Conservation (phyloP, 2,329 filamentous ascomycete genomes). For the Thermoascus crustaceus region DNA sequence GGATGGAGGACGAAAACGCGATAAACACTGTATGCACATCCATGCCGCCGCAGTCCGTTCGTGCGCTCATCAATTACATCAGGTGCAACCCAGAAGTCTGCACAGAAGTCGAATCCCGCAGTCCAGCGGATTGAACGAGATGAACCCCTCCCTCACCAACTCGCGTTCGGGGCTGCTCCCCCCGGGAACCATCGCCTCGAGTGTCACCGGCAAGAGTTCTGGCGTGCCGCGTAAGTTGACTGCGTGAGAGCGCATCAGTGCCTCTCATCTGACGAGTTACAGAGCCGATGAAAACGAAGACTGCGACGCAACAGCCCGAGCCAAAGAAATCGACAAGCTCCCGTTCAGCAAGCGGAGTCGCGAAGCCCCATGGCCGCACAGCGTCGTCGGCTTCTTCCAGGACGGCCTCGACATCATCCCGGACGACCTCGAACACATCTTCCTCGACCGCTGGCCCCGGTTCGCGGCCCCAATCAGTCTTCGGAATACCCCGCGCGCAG, state of each 20-base stretch:
- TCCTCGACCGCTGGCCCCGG: conserved; percentile 51
- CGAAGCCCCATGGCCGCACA: conserved; percentile 33
- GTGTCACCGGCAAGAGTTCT: conserved; percentile 46
- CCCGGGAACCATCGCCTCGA: conserved; percentile 34
- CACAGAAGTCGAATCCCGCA: conserved; percentile 26
- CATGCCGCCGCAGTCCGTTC: too few species aligned
- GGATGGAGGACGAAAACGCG: conserved; percentile 28
- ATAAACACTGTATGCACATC: conserved; percentile 15
- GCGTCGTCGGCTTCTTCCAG: conserved; percentile 31
- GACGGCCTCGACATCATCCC: conserved; percentile 35
- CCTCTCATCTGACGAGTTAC: conserved; percentile 24
- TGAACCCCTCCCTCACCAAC: conserved; percentile 47
- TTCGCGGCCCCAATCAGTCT: conserved; percentile 39
- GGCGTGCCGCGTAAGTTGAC: conserved; percentile 32
- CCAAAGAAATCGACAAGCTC: conserved; percentile 19
- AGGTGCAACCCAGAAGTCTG: conserved; percentile 19
- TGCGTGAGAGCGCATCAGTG: conserved; percentile 11
- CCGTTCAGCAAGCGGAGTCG: conserved; percentile 31
- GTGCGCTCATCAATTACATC: too few species aligned
- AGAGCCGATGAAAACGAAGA: conserved; percentile 41
- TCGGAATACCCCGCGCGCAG: conserved; percentile 41
- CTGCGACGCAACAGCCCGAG: conserved; percentile 45
- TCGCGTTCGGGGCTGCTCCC: conserved; percentile 40
- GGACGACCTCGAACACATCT: conserved; percentile 38
- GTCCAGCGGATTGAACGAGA: conserved; percentile 37